These are phyloP conservation scores for Sporothrix humicola DNA, from an alignment of 2,329 filamentous ascomycete genomes.

Conservation along the genomic window DNA sequence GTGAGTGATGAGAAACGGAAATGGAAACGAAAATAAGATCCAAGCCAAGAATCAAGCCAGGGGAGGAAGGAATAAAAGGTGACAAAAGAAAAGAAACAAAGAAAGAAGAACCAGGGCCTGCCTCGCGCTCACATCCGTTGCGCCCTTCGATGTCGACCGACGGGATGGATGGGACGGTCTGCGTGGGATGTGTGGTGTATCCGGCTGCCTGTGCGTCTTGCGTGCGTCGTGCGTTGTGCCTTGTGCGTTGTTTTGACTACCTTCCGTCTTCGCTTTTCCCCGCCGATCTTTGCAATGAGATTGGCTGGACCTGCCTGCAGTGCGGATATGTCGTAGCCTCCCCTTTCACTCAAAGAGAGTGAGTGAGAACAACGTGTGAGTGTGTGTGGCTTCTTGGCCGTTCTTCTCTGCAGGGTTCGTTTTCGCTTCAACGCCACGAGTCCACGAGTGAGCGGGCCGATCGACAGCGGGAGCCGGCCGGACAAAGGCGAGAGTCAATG, in stretches of 20 bases:
- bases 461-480: conserved; percentile 22
- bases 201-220: not conserved
- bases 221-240: too few relatives aligned
- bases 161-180: not conserved
- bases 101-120: not conserved
- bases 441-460: conserved; percentile 27
- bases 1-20: conserved; percentile 11
- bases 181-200: not conserved
- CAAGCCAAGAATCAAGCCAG: not conserved
- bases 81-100: too few relatives aligned
- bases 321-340: conserved; percentile 16
- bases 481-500: not conserved
- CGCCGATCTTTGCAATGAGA: not conserved
- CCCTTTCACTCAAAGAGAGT: conserved; percentile 1
- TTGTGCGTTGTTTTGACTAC: not conserved
- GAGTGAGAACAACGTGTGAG: not conserved
- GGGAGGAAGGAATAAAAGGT: not conserved
- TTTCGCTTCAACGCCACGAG: not conserved
- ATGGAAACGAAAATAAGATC: not conserved
- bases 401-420: not conserved
- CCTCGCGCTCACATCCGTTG: not conserved
- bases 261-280: conserved; percentile 7
- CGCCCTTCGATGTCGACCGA: conserved; percentile 5
- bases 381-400: conserved; percentile 7
- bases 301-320: conserved; percentile 13